Percentiles rank a stretch among this genome's conserved stretches.
Conservation (phyloP, 768 basidiomycete species). For the Pisolithus marmoratus region DNA sequence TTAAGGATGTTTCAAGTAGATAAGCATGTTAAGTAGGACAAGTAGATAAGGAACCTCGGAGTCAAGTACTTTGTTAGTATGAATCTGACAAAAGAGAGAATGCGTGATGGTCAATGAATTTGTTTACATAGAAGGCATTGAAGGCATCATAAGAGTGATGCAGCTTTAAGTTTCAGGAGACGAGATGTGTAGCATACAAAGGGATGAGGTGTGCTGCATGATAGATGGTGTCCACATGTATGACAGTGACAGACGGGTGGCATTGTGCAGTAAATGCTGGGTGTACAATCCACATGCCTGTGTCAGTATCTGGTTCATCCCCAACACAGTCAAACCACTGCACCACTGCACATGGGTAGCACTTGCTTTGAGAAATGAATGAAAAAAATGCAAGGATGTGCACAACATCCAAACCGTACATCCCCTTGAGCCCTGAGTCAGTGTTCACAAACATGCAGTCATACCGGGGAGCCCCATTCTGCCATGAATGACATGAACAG, state of each 20-base stretch:
- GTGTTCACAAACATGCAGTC: slow-evolving; percentile 26
- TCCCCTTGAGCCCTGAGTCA: slow-evolving; percentile 11
- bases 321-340: slow-evolving; percentile 20
- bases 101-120: slow-evolving; percentile 14
- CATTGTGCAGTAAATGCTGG: not conserved
- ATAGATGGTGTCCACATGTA: not conserved
- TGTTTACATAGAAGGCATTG: not conserved
- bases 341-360: slow-evolving; percentile 22
- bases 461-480: not conserved
- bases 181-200: slow-evolving; percentile 1
- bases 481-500: slow-evolving; percentile 1
- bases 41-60: too few relatives aligned
- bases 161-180: slow-evolving; percentile 2
- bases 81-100: not conserved
- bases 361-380: slow-evolving; percentile 5
- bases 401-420: slow-evolving; percentile 19
- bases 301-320: slow-evolving; percentile 9
- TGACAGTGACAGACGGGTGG: not conserved
- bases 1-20: too few relatives aligned
- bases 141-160: not conserved
- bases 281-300: slow-evolving; percentile 23
- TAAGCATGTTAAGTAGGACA: too few relatives aligned
- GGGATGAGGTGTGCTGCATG: not conserved
- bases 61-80: not conserved
- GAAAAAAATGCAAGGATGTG: slow-evolving; percentile 19